Percentiles rank a stretch among this genome's conserved stretches.
Evolutionary conservation across 352 stramenopile species (phyloP).

Genomic region (Globisporangium cederbergense): DNA sequence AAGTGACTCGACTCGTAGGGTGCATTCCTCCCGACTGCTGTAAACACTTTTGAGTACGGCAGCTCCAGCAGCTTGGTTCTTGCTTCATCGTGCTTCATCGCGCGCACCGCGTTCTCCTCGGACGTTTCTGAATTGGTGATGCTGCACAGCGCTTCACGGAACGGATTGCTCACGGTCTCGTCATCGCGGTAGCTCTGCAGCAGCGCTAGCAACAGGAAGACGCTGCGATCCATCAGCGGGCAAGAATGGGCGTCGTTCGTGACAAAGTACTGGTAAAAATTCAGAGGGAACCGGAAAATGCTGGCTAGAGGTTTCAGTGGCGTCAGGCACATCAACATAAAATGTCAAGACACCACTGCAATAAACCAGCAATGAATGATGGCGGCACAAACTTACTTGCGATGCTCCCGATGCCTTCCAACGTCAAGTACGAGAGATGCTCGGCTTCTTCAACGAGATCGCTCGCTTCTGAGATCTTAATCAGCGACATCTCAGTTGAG

Average conservation of each 20-base stretch:
- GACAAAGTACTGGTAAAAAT: slow-evolving; percentile 70
- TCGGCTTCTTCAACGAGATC: slow-evolving; percentile 43
- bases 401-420: slow-evolving; percentile 62
- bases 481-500: slow-evolving; percentile 48
- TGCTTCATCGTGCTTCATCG: slow-evolving; percentile 27
- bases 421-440: slow-evolving; percentile 63
- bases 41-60: slow-evolving; percentile 51
- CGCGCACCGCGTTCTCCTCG: slow-evolving; percentile 9
- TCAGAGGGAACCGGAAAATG: slow-evolving; percentile 62
- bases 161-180: slow-evolving; percentile 48
- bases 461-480: slow-evolving; percentile 52
- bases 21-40: slow-evolving; percentile 43
- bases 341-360: not conserved
- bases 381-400: slow-evolving; percentile 38
- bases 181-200: slow-evolving; percentile 68
- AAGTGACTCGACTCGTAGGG: slow-evolving; percentile 66
- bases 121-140: slow-evolving; percentile 33
- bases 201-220: slow-evolving; percentile 61
- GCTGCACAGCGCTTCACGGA: slow-evolving; percentile 45
- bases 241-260: slow-evolving; percentile 42
- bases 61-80: slow-evolving; percentile 30
- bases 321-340: not conserved
- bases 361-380: not conserved
- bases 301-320: slow-evolving; percentile 28
- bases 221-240: slow-evolving; percentile 64